Evolutionary conservation across 2,329 filamentous ascomycete genomes (phyloP), one percentile per base, ranked within the genome.

Genomic region (Curvularia hawaiiensis): DNA sequence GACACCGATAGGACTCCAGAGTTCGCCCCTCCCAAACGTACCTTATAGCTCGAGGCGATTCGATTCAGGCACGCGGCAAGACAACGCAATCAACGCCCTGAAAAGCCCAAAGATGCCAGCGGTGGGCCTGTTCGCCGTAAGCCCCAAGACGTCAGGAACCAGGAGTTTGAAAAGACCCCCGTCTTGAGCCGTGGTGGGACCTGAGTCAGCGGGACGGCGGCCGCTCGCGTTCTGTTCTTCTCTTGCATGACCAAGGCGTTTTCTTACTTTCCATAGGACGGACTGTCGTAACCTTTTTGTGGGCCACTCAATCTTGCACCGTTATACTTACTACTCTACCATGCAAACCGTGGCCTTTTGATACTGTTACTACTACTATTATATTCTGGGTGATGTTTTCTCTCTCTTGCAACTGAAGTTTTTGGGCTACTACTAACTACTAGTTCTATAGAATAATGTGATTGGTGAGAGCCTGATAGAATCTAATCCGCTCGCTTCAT

Each of bases 111-210:
- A 63, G 45, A 39, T 69, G 59, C 72, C 73, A 20, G 64, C 67
- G 12, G 26, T 75, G 6, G 73, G 72, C 4, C 52, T 67, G 33
- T 76, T 75, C 48, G 64, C 52, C n/a, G 65, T 59, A 16, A 69
- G 65, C 52, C 69, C 71, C 3, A 68, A 61, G 20, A 69, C 66
- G 41, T 67, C 65, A 10, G 39, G 50, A 6, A 26, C 70, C 3
- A 65, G 63, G 20, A 69, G 66, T 48, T 66, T 70, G 56, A 72
- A 67, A 61, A 62, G 66, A 49, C 63, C 59, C 46, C 63, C 61
- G 14, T 70, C 66, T 46, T 64, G 55, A 63, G 39, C 18, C 11
- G 31, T 11, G 39, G 22, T 18, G 40, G 24, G 9, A 6, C 30
- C 10, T 18, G 14, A 9, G 24, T 35, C n/a, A 24, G 22, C 5